phyloP scores from a whole-genome alignment of 169 alveolate genomes.

The Plasmodium cynomolgi region DNA sequence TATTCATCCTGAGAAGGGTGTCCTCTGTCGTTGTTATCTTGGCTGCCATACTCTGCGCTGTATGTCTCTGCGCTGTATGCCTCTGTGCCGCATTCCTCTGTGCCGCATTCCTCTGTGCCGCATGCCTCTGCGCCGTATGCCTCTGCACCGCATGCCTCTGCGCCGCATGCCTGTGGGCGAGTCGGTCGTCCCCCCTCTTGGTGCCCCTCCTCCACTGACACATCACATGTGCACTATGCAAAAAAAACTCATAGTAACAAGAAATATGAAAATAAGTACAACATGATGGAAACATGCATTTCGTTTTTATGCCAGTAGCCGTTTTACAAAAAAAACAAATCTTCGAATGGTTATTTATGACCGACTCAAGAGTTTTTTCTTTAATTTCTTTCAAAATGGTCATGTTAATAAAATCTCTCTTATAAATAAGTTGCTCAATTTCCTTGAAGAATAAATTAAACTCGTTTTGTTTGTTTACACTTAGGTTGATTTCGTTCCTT shows the following conservation, averaged over 20 bases:
- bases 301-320: conserved; percentile 15
- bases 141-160: too few relatives aligned
- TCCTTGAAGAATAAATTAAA: conserved; percentile 30
- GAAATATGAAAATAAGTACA: conserved; percentile 32
- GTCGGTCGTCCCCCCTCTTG: background rate
- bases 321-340: conserved; percentile 22
- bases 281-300: conserved; percentile 65
- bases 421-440: conserved; percentile 33
- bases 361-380: conserved; percentile 22
- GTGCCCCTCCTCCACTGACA: background rate
- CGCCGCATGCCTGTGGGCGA: background rate
- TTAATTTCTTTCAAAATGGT: conserved; percentile 23
- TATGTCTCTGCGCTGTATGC: too few relatives aligned
- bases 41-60: background rate
- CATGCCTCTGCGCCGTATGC: too few relatives aligned
- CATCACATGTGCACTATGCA: background rate
- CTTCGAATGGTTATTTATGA: conserved; percentile 4
- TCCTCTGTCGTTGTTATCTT: background rate
- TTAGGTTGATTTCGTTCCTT: background rate
- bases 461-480: background rate
- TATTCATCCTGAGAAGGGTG: background rate
- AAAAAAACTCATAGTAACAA: conserved; percentile 27
- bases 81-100: too few relatives aligned
- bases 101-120: background rate
- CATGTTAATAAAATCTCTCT: conserved; percentile 39